Evolutionary conservation across 805 yeast species (phyloP).

Genomic region (Myxozyma udenii): DNA sequence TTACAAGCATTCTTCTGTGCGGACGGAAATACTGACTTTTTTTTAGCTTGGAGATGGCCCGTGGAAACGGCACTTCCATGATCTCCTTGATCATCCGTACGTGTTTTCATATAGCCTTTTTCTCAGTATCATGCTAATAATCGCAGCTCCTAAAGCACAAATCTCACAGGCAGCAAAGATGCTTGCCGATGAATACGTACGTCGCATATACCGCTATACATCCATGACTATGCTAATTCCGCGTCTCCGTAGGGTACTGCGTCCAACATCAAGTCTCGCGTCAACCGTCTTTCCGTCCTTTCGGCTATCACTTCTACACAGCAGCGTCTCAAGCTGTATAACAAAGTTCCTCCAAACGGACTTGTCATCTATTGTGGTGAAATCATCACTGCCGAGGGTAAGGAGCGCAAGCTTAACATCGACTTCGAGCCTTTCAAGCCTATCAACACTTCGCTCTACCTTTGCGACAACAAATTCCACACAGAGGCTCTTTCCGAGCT

Average conservation of each 20-base stretch:
- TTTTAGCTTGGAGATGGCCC: constrained; percentile 75
- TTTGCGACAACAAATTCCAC: constrained; percentile 98
- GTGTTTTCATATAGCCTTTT: neutral
- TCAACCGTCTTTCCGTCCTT: constrained; percentile 88
- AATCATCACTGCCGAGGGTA: constrained; percentile 93
- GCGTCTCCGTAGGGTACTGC: constrained; percentile 69
- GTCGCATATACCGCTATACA: neutral
- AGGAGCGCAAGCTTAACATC: constrained; percentile 92
- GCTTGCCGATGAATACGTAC: constrained; percentile 85
- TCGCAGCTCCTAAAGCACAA: constrained; percentile 78
- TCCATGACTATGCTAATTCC: neutral
- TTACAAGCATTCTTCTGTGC: neutral
- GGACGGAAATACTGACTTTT: too few species aligned
- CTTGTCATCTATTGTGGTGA: constrained; percentile 98
- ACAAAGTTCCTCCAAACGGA: constrained; percentile 89
- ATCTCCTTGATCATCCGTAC: constrained; percentile 77
- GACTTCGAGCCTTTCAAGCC: constrained; percentile 99
- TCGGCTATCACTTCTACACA: constrained; percentile 98
- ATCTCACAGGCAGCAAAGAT: constrained; percentile 81
- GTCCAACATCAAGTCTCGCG: constrained; percentile 95
- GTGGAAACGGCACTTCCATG: constrained; percentile 99
- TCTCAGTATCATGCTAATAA: neutral
- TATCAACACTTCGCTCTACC: constrained; percentile 90
- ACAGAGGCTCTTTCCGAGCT: constrained; percentile 94
- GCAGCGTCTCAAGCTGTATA: constrained; percentile 88